Percentiles rank a stretch among this genome's conserved stretches.
Evolutionary conservation across 805 yeast genomes (phyloP).

Genomic region (Yarrowia porcina): DNA sequence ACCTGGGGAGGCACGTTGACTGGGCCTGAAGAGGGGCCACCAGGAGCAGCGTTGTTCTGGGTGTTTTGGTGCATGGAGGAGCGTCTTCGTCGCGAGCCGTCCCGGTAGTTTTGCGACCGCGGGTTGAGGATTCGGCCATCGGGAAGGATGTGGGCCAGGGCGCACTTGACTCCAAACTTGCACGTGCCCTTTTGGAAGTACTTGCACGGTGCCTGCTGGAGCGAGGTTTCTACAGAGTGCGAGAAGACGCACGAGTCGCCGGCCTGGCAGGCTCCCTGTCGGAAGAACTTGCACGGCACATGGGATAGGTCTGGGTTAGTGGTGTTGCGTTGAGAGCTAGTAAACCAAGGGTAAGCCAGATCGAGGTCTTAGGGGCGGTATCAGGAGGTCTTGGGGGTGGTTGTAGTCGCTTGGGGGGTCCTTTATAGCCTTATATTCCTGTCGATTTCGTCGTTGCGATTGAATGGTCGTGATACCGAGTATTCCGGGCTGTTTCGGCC

Average conservation of each 20-base stretch:
- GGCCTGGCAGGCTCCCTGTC: constrained; percentile 93
- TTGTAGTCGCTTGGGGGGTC: no score
- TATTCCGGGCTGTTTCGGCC: not conserved
- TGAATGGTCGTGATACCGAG: not conserved
- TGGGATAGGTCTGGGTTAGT: constrained; percentile 62
- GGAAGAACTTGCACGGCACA: constrained; percentile 92
- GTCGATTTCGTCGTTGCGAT: not conserved
- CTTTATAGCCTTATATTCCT: no score
- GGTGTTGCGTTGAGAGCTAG: not conserved
- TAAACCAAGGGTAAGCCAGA: not conserved
- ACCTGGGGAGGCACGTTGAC: constrained; percentile 20
- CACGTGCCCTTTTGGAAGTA: constrained; percentile 96
- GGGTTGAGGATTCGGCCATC: constrained; percentile 78
- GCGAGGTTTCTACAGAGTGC: constrained; percentile 62
- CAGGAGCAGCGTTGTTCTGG: constrained; percentile 20
- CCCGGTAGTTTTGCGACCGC: constrained; percentile 17
- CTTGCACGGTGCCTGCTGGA: constrained; percentile 67
- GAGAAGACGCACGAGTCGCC: constrained; percentile 90
- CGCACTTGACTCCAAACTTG: constrained; percentile 92
- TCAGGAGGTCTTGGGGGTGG: not conserved
- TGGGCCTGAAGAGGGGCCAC: constrained; percentile 14
- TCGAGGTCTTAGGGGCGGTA: not conserved
- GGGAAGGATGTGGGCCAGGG: constrained; percentile 84
- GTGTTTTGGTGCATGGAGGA: constrained; percentile 23
- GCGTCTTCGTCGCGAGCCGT: constrained; percentile 11